These are phyloP conservation scores for Nitzschia sp. DNA, from an alignment of 108 stramenopile species.

Conservation along the genomic window DNA sequence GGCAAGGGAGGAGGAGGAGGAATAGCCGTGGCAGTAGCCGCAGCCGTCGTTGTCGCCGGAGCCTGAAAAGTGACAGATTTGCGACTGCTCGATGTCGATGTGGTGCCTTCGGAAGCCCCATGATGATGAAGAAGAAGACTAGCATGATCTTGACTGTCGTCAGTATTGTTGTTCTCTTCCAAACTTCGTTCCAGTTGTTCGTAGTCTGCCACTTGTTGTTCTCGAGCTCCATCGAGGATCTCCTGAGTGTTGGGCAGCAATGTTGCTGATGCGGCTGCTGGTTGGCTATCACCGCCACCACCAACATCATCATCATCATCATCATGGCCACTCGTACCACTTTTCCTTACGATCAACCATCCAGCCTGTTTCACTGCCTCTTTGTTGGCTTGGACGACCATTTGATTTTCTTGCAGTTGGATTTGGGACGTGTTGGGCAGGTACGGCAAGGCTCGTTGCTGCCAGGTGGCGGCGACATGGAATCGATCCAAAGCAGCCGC, in stretches of 20 bases:
- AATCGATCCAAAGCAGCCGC: constrained; percentile 22
- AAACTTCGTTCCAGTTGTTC: constrained; percentile 11
- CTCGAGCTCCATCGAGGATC: constrained; percentile 34
- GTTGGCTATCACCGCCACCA: too few relatives aligned
- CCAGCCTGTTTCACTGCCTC: constrained; percentile 13
- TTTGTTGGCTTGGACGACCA: constrained; percentile 28
- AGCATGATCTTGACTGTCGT: too few relatives aligned
- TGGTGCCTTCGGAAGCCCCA: too few relatives aligned
- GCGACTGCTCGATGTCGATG: too few relatives aligned
- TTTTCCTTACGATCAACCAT: constrained; percentile 3
- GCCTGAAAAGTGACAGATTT: too few relatives aligned
- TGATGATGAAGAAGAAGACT: too few relatives aligned
- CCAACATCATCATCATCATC: not conserved
- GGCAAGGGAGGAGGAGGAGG: too few relatives aligned
- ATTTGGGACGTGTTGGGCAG: not conserved
- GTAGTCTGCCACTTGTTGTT: constrained; percentile 39
- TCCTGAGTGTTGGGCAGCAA: constrained; percentile 28
- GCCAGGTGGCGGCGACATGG: constrained; percentile 24
- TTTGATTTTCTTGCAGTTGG: constrained; percentile 29
- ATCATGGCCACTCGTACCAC: not conserved
- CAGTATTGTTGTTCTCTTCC: too few relatives aligned
- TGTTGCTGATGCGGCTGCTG: not conserved
- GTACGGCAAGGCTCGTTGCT: constrained; percentile 18
- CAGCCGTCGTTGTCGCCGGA: too few relatives aligned
- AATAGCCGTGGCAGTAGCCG: too few relatives aligned